These are phyloP conservation scores for Baeospora myosura DNA, from an alignment of 1,284 basidiomycete genomes.

Conservation along the genomic window DNA sequence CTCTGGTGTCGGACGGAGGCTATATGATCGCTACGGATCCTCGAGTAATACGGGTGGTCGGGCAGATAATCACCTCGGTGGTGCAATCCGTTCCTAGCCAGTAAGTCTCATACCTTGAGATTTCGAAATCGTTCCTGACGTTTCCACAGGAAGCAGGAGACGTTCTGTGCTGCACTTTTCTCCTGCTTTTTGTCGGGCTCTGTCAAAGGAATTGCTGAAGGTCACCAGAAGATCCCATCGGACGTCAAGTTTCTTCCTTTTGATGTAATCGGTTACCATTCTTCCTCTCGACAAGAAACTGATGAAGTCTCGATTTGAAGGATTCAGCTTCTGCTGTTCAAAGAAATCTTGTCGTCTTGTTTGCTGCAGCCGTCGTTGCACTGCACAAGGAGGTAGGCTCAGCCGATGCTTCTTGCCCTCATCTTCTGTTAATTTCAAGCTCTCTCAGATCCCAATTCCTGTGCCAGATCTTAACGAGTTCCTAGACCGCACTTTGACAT, in stretches of 20 bases:
- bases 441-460: slow-evolving; percentile 40
- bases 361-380: slow-evolving; percentile 57
- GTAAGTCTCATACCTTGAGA: slow-evolving; percentile 39
- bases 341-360: slow-evolving; percentile 59
- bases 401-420: background rate
- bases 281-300: background rate
- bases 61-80: slow-evolving; percentile 62
- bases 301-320: slow-evolving; percentile 26
- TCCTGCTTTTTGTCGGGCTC: slow-evolving; percentile 57
- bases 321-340: slow-evolving; percentile 37
- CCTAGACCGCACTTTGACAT: slow-evolving; percentile 47
- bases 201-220: slow-evolving; percentile 45
- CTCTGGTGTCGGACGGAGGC: slow-evolving; percentile 29
- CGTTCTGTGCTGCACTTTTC: slow-evolving; percentile 46
- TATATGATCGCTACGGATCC: slow-evolving; percentile 46
- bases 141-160: slow-evolving; percentile 46
- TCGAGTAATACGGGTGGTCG: slow-evolving; percentile 59
- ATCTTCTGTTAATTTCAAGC: too few relatives aligned
- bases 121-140: slow-evolving; percentile 5
- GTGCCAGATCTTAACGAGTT: slow-evolving; percentile 42
- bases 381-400: slow-evolving; percentile 54
- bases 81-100: slow-evolving; percentile 54
- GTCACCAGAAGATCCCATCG: slow-evolving; percentile 39
- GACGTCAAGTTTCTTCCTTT: slow-evolving; percentile 38
- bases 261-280: slow-evolving; percentile 25